Base-by-base conservation (phyloP, 495 filamentous ascomycete species). In the Astrocystis sublimbata region DNA sequence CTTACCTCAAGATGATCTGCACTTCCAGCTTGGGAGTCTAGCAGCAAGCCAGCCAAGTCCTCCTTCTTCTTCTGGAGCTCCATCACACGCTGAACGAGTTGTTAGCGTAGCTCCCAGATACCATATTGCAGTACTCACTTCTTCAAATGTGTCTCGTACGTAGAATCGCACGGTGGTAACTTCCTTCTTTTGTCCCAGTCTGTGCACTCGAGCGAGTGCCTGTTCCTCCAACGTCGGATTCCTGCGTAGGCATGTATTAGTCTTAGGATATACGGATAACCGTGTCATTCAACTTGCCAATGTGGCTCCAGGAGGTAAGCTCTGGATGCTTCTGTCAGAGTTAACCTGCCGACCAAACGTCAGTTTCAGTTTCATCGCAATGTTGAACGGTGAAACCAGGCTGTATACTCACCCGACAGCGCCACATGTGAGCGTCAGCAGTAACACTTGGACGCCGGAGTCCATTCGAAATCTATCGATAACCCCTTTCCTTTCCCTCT, bases 151-250 rank as follows among this genome's bases (percentile, higher is more conserved):
- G 50, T 76, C 69, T n/a, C 57, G 43, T 1, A 78, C 59, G 35
- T 63, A 69, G 35, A 74, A 72, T 2, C 75, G 69, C n/a, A 79
- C 58, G 0, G 75, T 77, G 1, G 69, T 75, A 0, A 79, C 74
- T 51, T 75, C 68, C n/a, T 63, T 50, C n/a, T 26, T 67, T 53
- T 80, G 76, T 1, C 74, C 76, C 15, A 79, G 60, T 19, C 77
- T 51, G 35, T 79, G 70, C 10, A 80, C 71, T 33, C 75, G 68
- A 6, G 70, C 69, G 0, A 80, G 54, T 2, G 76, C 74, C 52
- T 80, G 75, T 9, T 80, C 77, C 40, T 80, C 77, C 0, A 78
- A 52, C 0, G 70, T 77, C 6, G 76, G 76, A 21, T 77, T 78
- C 76, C 75, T 75, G 24, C n/a, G n/a, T n/a, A 3, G 24, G 49